Base-by-base conservation (phyloP, 306 rosid genomes). In the Arachis hypogaea region DNA sequence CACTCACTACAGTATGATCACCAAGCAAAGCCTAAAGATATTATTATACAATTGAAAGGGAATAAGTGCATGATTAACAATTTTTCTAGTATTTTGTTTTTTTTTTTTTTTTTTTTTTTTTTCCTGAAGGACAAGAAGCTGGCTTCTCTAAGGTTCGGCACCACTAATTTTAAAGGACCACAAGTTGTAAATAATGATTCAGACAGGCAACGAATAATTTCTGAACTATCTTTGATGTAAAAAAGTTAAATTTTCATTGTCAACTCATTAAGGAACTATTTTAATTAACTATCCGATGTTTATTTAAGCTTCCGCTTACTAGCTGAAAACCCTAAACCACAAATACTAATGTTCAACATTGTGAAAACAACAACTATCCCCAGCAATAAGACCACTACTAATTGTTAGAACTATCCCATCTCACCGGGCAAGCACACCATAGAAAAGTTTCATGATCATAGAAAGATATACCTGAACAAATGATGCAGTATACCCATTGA, bases 391-490 rank as follows among this genome's bases (percentile, higher is more conserved):
- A 43, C 29, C 49, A 54, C 71, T 28, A 6, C 67, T 67, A 51
- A 71, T 36, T 0, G 4, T 41, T 59, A 62, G 11, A 18, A 78
- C 56, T 49, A 64, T 51, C 66, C 74, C 9, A 74, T 74, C 43
- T 59, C 70, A 28, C 74, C 73, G 38, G 47, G 40, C 56, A 68
- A 57, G 65, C 69, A 71, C 68, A 54, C 59, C 40, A 64, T 59
- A 49, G 51, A 56, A 54, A 42, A 18, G 65, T 12, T 42, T 38
- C n/a, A 62, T 41, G 66, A 57, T 42, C 57, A 29, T 9, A 60
- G 11, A 75, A 63, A 78, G 81, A 9, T 56, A 85, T 88, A 94
- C 97, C 95, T 92, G 93, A 78, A 94, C 93, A 86, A 89, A 89
- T 64, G 99, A 85, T 28, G 96, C 93, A 3, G 79, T 81, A 82